Evolutionary conservation across 2,329 filamentous ascomycete genomes (phyloP).

Genomic region (Fusarium beomiforme): DNA sequence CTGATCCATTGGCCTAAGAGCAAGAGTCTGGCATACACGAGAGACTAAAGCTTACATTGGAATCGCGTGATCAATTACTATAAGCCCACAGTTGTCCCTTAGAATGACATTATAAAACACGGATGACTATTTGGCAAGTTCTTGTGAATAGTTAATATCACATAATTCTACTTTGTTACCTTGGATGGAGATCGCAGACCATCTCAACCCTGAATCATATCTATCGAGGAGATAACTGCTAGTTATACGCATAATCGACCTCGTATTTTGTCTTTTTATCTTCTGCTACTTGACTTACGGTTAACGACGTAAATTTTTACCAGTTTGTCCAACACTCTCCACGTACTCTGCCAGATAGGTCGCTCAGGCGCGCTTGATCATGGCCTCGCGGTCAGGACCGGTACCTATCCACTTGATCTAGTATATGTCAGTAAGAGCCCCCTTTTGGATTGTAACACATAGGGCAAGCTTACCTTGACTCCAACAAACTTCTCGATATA

Average conservation of each 20-base stretch:
- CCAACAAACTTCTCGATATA: slow-evolving; percentile 16
- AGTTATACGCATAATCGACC: not conserved
- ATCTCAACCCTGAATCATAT: not conserved
- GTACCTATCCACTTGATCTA: slow-evolving; percentile 32
- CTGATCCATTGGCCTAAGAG: not conserved
- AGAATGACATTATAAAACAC: not conserved
- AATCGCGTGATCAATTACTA: not conserved
- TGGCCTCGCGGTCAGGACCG: slow-evolving; percentile 29
- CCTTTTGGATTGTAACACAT: not conserved
- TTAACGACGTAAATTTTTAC: not conserved
- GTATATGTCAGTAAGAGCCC: not conserved
- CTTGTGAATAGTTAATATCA: not conserved
- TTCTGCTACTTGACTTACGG: not conserved
- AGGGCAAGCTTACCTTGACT: not conserved
- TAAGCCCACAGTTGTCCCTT: not conserved
- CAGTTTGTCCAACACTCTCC: not conserved
- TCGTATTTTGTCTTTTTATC: not conserved
- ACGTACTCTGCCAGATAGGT: not conserved
- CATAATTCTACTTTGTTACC: slow-evolving; percentile 5
- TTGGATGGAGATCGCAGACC: not conserved
- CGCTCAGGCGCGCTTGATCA: slow-evolving; percentile 18
- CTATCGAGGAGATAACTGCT: not conserved
- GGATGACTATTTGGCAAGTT: not conserved
- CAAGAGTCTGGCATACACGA: not conserved
- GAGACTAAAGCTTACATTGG: not conserved